Conservation (phyloP, 345 rosid species). For the Gossypium turneri region DNA sequence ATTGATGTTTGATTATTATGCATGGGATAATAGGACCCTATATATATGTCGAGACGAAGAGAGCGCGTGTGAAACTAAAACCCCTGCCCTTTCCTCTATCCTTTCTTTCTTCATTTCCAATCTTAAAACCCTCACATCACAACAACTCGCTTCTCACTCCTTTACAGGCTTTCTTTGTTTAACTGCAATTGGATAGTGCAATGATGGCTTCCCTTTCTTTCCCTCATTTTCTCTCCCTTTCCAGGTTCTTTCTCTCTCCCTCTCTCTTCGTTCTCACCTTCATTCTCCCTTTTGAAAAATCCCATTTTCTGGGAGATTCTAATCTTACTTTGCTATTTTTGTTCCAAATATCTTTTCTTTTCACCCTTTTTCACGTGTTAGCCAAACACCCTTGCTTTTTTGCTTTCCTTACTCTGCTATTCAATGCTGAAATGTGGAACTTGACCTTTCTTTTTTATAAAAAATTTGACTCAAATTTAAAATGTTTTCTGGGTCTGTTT, state of each 20-base stretch:
- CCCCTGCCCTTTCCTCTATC: neutral
- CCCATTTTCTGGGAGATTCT: neutral
- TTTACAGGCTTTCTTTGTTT: neutral
- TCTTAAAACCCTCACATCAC: neutral
- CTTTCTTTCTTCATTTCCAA: conserved; percentile 1
- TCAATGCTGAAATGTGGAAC: neutral
- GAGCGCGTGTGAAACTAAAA: neutral
- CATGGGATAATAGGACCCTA: too few species aligned
- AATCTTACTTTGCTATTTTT: neutral
- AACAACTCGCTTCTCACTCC: neutral
- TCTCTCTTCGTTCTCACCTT: neutral
- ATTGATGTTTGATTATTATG: too few species aligned
- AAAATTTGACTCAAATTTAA: neutral
- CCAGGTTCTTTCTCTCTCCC: conserved; percentile 52
- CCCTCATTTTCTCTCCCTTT: conserved; percentile 46
- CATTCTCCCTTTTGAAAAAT: neutral
- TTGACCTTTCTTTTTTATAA: neutral
- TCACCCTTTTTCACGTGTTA: neutral
- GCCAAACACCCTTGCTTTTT: neutral
- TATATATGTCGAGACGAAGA: too few species aligned
- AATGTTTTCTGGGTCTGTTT: neutral
- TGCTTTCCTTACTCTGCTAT: neutral
- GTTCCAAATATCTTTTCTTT: neutral
- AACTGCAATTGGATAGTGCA: neutral
- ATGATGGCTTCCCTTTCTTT: conserved; percentile 63